These are phyloP conservation scores for Podospora anserina DNA, from an alignment of 495 filamentous ascomycete genomes.

Conservation along the genomic window DNA sequence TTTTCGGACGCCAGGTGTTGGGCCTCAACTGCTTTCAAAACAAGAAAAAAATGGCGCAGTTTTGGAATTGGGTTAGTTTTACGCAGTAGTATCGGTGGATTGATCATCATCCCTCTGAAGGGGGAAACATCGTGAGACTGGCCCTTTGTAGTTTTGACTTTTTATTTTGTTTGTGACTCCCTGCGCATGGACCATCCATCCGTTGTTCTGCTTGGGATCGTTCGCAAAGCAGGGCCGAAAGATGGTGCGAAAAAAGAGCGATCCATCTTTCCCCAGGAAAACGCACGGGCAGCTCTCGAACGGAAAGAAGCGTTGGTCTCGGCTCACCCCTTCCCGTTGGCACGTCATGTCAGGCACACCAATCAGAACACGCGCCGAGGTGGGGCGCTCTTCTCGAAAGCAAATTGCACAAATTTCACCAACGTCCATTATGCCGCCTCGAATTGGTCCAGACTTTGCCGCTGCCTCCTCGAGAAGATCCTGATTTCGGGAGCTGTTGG, in stretches of 20 bases:
- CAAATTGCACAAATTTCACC: constrained; percentile 31
- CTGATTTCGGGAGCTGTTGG: not conserved
- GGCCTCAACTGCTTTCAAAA: not conserved
- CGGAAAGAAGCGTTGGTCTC: constrained; percentile 11
- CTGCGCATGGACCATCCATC: constrained; percentile 1
- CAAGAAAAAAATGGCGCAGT: not conserved
- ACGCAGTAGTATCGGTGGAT: too few species aligned
- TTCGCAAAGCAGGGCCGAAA: not conserved
- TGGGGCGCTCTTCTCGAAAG: constrained; percentile 2
- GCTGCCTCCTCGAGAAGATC: not conserved
- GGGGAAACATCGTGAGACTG: not conserved
- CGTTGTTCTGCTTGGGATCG: not conserved
- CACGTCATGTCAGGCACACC: constrained; percentile 19
- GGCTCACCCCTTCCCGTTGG: constrained; percentile 3
- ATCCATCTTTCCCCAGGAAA: constrained; percentile 14
- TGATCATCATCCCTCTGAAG: not conserved
- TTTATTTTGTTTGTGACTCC: not conserved
- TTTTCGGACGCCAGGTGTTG: not conserved
- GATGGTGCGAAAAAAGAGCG: not conserved
- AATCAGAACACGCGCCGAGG: constrained; percentile 17
- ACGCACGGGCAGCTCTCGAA: not conserved
- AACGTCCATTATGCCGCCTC: constrained; percentile 11
- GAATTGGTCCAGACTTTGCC: constrained; percentile 5
- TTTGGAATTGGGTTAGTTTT: not conserved
- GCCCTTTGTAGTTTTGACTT: not conserved